Percentiles rank a stretch among this genome's conserved stretches.
Evolutionary conservation across 2,329 filamentous ascomycete genomes (phyloP).

Genomic region (Ceratocystis ficicola): DNA sequence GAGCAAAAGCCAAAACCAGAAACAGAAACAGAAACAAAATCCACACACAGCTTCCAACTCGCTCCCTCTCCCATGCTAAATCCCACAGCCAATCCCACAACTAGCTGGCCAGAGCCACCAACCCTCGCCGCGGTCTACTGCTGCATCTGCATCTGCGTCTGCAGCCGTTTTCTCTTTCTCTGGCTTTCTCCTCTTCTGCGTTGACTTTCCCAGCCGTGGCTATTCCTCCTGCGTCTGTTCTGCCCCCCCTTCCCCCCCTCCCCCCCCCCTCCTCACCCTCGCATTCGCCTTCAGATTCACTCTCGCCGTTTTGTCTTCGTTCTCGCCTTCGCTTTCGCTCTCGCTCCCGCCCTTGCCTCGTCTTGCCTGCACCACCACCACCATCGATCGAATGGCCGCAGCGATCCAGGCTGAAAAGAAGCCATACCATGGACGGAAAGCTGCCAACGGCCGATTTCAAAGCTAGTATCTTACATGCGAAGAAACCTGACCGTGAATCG

Average conservation of each 20-base stretch:
- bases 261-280: not conserved
- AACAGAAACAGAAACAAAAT: constrained; percentile 10
- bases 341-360: constrained; percentile 8
- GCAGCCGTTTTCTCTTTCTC: constrained; percentile 14
- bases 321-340: constrained; percentile 6
- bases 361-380: constrained; percentile 6
- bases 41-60: constrained; percentile 9
- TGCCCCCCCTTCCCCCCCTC: not conserved
- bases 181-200: constrained; percentile 11
- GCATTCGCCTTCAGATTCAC: constrained; percentile 8
- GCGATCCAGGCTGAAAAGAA: constrained; percentile 4
- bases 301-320: constrained; percentile 1
- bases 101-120: constrained; percentile 1
- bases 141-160: constrained; percentile 14
- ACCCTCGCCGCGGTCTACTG: constrained; percentile 5
- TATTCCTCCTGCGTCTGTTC: not conserved
- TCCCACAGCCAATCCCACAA: constrained; percentile 10
- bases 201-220: not conserved
- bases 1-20: not conserved
- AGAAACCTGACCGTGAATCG: constrained; percentile 3
- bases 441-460: constrained; percentile 18
- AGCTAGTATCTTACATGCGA: constrained; percentile 15
- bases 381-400: constrained; percentile 20
- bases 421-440: constrained; percentile 22
- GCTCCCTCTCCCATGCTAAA: constrained; percentile 10